Base-by-base conservation (phyloP, 139 green algal genomes). In the Pseudopediastrum boryanum region DNA sequence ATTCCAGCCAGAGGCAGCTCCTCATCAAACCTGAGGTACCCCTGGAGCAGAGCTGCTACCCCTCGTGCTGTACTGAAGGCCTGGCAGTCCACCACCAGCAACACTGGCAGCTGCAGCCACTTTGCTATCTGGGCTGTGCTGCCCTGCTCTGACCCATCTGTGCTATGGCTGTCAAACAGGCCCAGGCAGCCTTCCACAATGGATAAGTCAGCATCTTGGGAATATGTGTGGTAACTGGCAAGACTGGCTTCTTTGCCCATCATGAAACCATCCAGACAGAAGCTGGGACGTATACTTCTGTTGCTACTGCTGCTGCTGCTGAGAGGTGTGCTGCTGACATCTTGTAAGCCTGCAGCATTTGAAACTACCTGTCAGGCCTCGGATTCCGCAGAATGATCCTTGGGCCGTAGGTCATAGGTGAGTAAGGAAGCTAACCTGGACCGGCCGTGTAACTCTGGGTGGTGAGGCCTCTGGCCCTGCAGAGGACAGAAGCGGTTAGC, bases 41-140 rank as follows among this genome's bases (percentile, higher is more conserved):
- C 92, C 41, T 89, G 89, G 16, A 95, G 48, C 51, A 95, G 77
- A 2, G 93, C 92, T 16, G 90, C 92, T 0, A 86, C 85, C 12
- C 72, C 89, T 27, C 90, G 84, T 0, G 84, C 84, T 8, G 94
- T 63, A 33, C 50, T 71, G 50, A 76, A 56, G 4, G 87, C 82
- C 29, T 56, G 86, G 51, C 86, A 90, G 81, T 98, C 94, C 65
- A 98, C 50, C 0, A 98, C 91, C 21, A 98, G 85, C 71, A 98
- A 33, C n/a, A 98, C 90, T 0, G 94, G 91, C 36, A 83, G 90
- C 2, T 79, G 82, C 68, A 97, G 83, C 86, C 86, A 91, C 75
- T 95, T 94, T 36, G 94, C 93, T 48, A 96, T 81, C 78, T 97
- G 81, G 23, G 93, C 92, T 19, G 93, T 97, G 83, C 84, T 95